Conservation (phyloP, 192 early-diverging fungal genomes). For the Phlyctochytrium bullatum region DNA sequence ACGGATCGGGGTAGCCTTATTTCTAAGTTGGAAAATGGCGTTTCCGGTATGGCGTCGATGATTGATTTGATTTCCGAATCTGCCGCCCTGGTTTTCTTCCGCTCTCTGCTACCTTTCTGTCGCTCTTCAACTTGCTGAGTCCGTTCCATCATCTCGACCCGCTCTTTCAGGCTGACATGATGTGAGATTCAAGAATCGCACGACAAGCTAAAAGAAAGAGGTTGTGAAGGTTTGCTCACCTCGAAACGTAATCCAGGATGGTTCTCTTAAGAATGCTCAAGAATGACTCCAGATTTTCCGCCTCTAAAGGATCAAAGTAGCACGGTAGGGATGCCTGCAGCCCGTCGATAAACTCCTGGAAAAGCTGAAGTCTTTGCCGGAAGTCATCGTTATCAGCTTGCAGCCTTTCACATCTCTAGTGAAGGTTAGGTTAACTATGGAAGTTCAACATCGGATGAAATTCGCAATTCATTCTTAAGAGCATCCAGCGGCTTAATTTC, state of each 20-base stretch:
- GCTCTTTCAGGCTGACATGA: no score
- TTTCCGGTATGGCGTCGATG: conserved; percentile 34
- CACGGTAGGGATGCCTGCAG: no score
- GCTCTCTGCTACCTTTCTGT: conserved; percentile 17
- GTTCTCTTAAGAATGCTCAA: no score
- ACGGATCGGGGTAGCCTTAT: conserved; percentile 13
- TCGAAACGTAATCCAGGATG: no score
- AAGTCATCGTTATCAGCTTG: neutral
- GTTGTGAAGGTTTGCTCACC: no score
- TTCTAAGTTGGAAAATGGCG: conserved; percentile 6
- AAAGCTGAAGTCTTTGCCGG: neutral
- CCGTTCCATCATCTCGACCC: no score
- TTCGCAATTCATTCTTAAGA: conserved; percentile 6
- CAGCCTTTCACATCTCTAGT: conserved; percentile 14
- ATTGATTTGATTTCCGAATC: conserved; percentile 29
- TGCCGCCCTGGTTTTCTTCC: conserved; percentile 14
- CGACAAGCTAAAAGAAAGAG: neutral
- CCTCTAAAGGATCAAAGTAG: no score
- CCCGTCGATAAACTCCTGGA: neutral
- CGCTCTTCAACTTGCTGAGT: neutral
- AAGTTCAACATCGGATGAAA: neutral
- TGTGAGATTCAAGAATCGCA: neutral
- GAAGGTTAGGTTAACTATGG: neutral
- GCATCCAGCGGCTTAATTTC: conserved; percentile 9
- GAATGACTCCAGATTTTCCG: no score